These are phyloP conservation scores for Epichloe baconii DNA, from an alignment of 2,329 filamentous ascomycete genomes.

Conservation along the genomic window DNA sequence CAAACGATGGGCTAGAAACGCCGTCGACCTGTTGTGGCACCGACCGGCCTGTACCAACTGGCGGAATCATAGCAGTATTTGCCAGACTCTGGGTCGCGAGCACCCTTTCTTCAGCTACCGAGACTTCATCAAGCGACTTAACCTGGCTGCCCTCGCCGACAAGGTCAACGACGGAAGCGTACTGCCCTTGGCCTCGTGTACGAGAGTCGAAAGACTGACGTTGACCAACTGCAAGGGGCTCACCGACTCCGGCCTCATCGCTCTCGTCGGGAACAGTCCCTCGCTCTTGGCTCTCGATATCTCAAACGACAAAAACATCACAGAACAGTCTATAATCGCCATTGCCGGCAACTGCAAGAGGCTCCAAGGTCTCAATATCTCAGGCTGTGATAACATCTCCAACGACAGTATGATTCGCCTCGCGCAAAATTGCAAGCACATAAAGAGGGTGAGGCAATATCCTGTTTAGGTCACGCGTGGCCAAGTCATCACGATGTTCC, in stretches of 20 bases:
- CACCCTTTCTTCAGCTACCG: constrained; percentile 80
- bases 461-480: background rate
- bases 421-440: constrained; percentile 68
- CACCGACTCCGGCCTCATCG: constrained; percentile 71
- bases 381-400: constrained; percentile 70
- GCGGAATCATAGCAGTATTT: constrained; percentile 68
- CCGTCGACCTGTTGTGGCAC: constrained; percentile 90
- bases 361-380: constrained; percentile 87
- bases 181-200: constrained; percentile 68
- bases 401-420: constrained; percentile 74
- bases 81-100: constrained; percentile 57
- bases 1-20: constrained; percentile 83
- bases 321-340: constrained; percentile 63
- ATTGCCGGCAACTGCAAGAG: constrained; percentile 72
- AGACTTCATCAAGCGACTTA: constrained; percentile 82
- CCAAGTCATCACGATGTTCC: background rate
- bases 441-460: constrained; percentile 60
- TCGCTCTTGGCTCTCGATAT: constrained; percentile 84
- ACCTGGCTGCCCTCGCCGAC: constrained; percentile 65
- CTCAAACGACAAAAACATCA: constrained; percentile 71
- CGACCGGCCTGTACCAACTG: constrained; percentile 82
- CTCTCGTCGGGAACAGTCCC: constrained; percentile 64
- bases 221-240: constrained; percentile 79
- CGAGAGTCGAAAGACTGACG: constrained; percentile 82
- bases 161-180: constrained; percentile 82